A percentile compares a stretch with the other conserved stretches of the same genome.
Conservation (phyloP, 371 early-diverging fungal species). For the Rhizomucor miehei region DNA sequence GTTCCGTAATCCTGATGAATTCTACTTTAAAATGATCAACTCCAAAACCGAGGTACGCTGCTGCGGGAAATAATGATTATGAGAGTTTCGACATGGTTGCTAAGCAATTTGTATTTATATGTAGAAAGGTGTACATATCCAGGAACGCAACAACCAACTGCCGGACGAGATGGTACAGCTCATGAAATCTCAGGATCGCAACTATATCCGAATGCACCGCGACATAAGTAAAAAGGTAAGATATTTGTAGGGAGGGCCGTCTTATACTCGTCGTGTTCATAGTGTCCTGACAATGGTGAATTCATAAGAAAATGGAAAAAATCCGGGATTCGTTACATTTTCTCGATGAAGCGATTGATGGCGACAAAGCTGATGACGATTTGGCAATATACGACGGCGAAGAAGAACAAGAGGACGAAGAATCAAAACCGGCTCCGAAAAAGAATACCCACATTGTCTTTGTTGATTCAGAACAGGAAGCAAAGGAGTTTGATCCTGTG, state of each 20-base stretch:
- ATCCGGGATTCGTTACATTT: slow-evolving; percentile 66
- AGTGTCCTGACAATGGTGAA: background rate
- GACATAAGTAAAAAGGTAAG: slow-evolving; percentile 75
- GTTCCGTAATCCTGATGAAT: slow-evolving; percentile 93
- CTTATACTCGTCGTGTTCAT: background rate
- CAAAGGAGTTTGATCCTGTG: slow-evolving; percentile 60
- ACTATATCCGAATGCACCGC: slow-evolving; percentile 79
- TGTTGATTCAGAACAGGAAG: slow-evolving; percentile 80
- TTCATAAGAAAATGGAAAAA: slow-evolving; percentile 71
- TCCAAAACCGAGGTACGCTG: slow-evolving; percentile 62
- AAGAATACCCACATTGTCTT: slow-evolving; percentile 84
- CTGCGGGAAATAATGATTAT: no score
- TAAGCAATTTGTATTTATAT: no score
- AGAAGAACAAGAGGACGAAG: slow-evolving; percentile 40
- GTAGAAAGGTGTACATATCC: slow-evolving; percentile 77
- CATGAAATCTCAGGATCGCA: slow-evolving; percentile 90
- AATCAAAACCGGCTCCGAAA: slow-evolving; percentile 20
- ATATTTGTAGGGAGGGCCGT: background rate
- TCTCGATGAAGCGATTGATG: slow-evolving; percentile 41
- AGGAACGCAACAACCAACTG: slow-evolving; percentile 70
- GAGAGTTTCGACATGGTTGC: background rate
- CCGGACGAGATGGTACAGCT: slow-evolving; percentile 78
- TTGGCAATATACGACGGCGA: slow-evolving; percentile 39
- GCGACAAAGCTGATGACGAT: slow-evolving; percentile 32
- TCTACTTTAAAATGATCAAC: slow-evolving; percentile 96